Evolutionary conservation across 129 eudicot species (phyloP).

Genomic region (Logfia minima): DNA sequence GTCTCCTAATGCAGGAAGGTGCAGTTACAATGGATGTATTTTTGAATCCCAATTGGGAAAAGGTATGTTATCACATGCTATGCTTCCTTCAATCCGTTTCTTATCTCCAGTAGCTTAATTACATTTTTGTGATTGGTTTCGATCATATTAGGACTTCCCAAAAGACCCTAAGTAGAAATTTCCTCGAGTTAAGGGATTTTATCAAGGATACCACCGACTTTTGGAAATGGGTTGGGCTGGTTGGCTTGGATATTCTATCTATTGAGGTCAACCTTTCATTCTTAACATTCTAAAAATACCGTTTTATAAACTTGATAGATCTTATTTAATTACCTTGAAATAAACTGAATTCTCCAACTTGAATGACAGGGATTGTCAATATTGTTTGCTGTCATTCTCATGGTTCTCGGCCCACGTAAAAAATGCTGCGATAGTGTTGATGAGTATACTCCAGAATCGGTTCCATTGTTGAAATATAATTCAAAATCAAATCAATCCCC

Average conservation of each 20-base stretch:
- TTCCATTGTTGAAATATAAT: conserved; percentile 18
- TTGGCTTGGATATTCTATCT: neutral
- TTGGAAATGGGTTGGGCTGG: neutral
- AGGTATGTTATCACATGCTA: conserved; percentile 34
- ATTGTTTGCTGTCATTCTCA: neutral
- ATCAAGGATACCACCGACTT: conserved; percentile 50
- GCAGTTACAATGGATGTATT: conserved; percentile 64
- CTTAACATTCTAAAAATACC: neutral
- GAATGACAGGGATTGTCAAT: neutral
- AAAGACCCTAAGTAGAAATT: conserved; percentile 55
- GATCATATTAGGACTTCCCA: conserved; percentile 63
- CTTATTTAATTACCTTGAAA: neutral
- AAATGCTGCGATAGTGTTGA: neutral
- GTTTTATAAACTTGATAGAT: neutral
- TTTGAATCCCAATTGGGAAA: conserved; percentile 62
- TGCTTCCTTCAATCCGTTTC: neutral
- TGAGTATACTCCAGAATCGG: conserved; percentile 17
- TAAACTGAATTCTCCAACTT: neutral
- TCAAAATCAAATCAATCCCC: neutral
- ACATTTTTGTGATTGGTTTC: neutral
- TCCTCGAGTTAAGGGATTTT: conserved; percentile 49
- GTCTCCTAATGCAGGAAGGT: conserved; percentile 65
- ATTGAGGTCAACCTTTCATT: neutral
- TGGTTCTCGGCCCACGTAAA: neutral
- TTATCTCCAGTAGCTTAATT: neutral